phyloP scores from a whole-genome alignment of 768 basidiomycete genomes.

The Boletus barrowsii region DNA sequence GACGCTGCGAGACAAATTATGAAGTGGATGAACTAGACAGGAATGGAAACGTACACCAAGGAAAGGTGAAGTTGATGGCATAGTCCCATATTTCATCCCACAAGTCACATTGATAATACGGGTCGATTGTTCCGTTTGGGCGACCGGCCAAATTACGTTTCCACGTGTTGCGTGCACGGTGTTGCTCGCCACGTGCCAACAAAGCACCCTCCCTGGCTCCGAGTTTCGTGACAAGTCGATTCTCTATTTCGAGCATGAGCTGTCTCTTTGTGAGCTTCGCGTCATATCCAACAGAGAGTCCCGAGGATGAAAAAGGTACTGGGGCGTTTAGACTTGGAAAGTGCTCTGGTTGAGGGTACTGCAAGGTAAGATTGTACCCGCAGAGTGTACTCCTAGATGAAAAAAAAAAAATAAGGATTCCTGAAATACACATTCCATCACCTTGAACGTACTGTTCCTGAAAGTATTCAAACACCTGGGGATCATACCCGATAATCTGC shows the following conservation, averaged over 20 bases:
- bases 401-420: too few relatives aligned
- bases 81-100: conserved; percentile 64
- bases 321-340: not conserved
- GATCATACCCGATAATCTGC: conserved; percentile 69
- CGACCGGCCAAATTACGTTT: conserved; percentile 49
- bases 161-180: conserved; percentile 19
- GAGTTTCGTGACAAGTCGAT: not conserved
- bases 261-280: not conserved
- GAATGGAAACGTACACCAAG: conserved; percentile 39
- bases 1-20: not conserved
- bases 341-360: not conserved
- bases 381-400: not conserved
- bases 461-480: conserved; percentile 63
- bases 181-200: conserved; percentile 16
- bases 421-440: not conserved
- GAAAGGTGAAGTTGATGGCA: conserved; percentile 64
- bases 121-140: conserved; percentile 53
- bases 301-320: not conserved
- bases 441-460: conserved; percentile 51
- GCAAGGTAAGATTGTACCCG: not conserved
- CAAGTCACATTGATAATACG: conserved; percentile 59
- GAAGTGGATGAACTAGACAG: not conserved
- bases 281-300: too few relatives aligned
- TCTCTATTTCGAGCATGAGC: not conserved
- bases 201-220: conserved; percentile 5